phyloP scores from a whole-genome alignment of 768 basidiomycete species.

The Boletus tomentosulus region DNA sequence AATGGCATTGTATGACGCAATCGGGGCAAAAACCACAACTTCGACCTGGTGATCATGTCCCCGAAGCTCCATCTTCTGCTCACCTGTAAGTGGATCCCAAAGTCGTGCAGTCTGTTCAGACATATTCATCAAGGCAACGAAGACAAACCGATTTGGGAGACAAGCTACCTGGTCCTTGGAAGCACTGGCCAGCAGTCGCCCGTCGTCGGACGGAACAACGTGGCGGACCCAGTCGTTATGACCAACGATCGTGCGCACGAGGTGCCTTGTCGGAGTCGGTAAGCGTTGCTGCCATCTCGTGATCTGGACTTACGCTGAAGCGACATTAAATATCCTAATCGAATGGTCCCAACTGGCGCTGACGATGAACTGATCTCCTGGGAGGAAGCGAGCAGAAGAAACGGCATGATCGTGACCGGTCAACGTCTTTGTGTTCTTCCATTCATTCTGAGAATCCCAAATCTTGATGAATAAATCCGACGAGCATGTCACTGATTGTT shows the following conservation, averaged over 20 bases:
- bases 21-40: conserved; percentile 75
- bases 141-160: not conserved
- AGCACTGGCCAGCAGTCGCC: conserved; percentile 69
- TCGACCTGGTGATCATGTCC: conserved; percentile 89
- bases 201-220: conserved; percentile 64
- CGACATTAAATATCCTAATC: conserved; percentile 82
- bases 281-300: conserved; percentile 6
- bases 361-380: conserved; percentile 77
- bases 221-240: conserved; percentile 86
- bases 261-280: conserved; percentile 45
- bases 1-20: conserved; percentile 69
- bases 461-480: conserved; percentile 89
- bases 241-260: conserved; percentile 68
- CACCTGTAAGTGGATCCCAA: conserved; percentile 69
- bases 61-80: conserved; percentile 76
- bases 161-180: conserved; percentile 79
- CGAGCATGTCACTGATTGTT: conserved; percentile 51
- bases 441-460: conserved; percentile 88
- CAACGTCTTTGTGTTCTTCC: conserved; percentile 83
- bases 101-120: conserved; percentile 63
- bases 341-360: conserved; percentile 87
- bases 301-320: conserved; percentile 62
- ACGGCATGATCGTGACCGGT: conserved; percentile 91
- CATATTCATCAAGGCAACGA: not conserved
- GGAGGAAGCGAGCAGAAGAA: conserved; percentile 80